Percentiles rank a stretch among this genome's conserved stretches.
These are phyloP conservation scores for Botrytis byssoidea DNA, from an alignment of 2,329 filamentous ascomycete species.

Conservation along the genomic window DNA sequence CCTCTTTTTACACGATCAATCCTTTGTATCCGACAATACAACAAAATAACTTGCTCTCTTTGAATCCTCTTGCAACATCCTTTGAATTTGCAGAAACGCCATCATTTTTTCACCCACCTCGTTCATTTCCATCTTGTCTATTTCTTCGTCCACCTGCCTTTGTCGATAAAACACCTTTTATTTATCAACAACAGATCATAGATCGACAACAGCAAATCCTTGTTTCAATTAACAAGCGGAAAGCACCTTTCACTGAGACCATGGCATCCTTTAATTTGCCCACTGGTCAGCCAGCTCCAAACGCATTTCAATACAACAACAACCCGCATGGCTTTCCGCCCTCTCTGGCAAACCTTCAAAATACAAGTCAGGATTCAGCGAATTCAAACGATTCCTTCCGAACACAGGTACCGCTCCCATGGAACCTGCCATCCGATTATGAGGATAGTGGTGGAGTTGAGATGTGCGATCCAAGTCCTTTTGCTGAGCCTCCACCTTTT, in stretches of 20 bases:
- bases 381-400: slow-evolving; percentile 28
- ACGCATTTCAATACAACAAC: slow-evolving; percentile 7
- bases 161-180: neutral
- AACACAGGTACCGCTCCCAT: slow-evolving; percentile 32
- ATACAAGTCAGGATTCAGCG: slow-evolving; percentile 7
- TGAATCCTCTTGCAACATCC: neutral
- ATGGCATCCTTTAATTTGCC: slow-evolving; percentile 13
- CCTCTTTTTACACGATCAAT: neutral
- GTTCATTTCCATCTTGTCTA: neutral
- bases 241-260: neutral
- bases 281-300: slow-evolving; percentile 15
- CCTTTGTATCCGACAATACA: neutral
- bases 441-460: slow-evolving; percentile 7
- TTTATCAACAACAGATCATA: neutral
- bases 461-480: slow-evolving; percentile 13
- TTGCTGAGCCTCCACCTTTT: slow-evolving; percentile 16
- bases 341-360: neutral
- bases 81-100: neutral
- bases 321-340: slow-evolving; percentile 7
- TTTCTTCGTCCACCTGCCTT: neutral
- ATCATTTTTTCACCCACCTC: neutral
- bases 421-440: slow-evolving; percentile 25
- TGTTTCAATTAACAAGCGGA: neutral
- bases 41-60: neutral
- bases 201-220: neutral